Percentiles rank a stretch among this genome's conserved stretches.
Evolutionary conservation across 768 basidiomycete genomes (phyloP).

Genomic region (Calvatia gigantea): DNA sequence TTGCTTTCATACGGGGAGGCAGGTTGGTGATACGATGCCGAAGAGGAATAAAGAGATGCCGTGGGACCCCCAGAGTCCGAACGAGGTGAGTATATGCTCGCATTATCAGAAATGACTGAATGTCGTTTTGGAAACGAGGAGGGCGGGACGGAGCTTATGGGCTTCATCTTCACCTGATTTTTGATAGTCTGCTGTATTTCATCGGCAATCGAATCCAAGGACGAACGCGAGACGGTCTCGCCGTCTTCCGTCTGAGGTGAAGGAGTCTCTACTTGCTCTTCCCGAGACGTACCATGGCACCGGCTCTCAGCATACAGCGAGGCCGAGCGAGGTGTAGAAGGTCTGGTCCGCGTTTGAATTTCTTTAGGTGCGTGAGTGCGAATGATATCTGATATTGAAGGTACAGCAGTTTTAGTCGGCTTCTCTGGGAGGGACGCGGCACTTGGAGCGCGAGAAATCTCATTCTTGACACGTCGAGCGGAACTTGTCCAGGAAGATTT

Average conservation of each 20-base stretch:
- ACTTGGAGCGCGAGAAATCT: conserved; percentile 3
- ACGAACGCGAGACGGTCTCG: conserved; percentile 74
- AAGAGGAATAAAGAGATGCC: conserved; percentile 49
- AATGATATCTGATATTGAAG: conserved; percentile 88
- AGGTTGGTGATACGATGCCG: conserved; percentile 43
- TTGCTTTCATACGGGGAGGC: conserved; percentile 45
- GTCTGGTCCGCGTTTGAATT: conserved; percentile 45
- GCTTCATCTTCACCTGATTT: conserved; percentile 45
- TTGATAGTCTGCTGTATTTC: conserved; percentile 73
- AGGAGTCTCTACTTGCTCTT: conserved; percentile 45
- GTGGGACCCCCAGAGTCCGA: conserved; percentile 46
- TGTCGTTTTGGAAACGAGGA: conserved; percentile 45
- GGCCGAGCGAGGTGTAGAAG: conserved; percentile 39
- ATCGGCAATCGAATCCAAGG: conserved; percentile 83
- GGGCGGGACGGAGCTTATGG: conserved; percentile 30
- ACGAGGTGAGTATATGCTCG: conserved; percentile 50
- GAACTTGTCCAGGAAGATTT: conserved; percentile 15
- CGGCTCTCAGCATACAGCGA: conserved; percentile 47
- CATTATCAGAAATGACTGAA: conserved; percentile 54
- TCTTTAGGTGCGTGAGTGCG: conserved; percentile 69
- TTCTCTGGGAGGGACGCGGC: conserved; percentile 6
- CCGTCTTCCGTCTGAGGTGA: conserved; percentile 52
- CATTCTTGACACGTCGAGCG: conserved; percentile 1
- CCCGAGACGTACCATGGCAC: conserved; percentile 43
- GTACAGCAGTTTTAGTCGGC: conserved; percentile 47